Evolutionary conservation across 2,329 filamentous ascomycete genomes (phyloP), one percentile per base, ranked within the genome.

Genomic region (Tolypocladium paradoxum): DNA sequence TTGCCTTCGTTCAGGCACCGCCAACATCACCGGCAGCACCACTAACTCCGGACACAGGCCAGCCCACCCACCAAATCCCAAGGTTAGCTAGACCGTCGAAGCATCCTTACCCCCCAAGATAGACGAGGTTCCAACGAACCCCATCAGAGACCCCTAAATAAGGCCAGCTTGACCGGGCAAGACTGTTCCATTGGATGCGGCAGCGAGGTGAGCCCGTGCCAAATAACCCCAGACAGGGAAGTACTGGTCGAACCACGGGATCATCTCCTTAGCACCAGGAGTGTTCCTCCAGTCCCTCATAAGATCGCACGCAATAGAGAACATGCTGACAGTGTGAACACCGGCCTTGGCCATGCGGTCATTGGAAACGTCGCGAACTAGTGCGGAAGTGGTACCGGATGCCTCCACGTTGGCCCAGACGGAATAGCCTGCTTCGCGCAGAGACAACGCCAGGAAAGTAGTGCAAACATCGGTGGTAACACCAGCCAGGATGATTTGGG

Each of bases 391-490:
- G 1, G 86, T 89, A 1, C 85, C 86, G 0, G 78, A 83, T 2
- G 83, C 85, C 61, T 90, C 86, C 51, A 83, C 77, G 68, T 88
- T 87, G 60, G 84, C 85, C 72, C 78, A 89, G 54, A 90, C 86
- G 37, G 79, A 78, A 72, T 88, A 90, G 29, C 86, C 87, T 45
- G 81, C 84, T 16, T 82, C 78, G 36, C 83, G 75, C 5, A 90
- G 79, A 1, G 84, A 85, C n/a, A 90, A 76, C 0, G 87, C 83
- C 6, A 87, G 76, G 73, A 90, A 90, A 0, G 85, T 74, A 24
- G 84, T 87, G 75, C 84, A 89, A 54, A 90, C 85, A 65, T 90
- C 87, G 0, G 87, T 90, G 2, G 81, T 77, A 61, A 90, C 88
- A 8, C 87, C 85, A 3, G 75, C 85, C 18, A 91, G 67, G 62